Conservation (phyloP, 2,329 filamentous ascomycete genomes). For the Talaromyces pinophilus region DNA sequence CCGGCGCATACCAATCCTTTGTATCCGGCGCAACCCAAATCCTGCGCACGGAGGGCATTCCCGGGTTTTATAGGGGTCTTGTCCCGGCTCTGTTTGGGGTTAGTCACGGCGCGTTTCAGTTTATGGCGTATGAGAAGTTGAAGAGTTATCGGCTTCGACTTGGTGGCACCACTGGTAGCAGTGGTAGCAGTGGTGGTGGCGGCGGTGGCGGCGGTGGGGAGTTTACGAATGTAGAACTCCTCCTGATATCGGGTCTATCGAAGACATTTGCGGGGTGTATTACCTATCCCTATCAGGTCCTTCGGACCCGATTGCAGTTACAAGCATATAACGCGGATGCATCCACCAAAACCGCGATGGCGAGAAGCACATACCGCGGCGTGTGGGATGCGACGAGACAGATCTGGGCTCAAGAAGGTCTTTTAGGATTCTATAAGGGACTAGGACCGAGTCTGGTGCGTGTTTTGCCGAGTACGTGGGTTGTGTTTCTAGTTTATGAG, state of each 20-base stretch:
- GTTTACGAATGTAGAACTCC: slow-evolving; percentile 71
- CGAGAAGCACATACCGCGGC: slow-evolving; percentile 67
- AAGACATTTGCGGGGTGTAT: slow-evolving; percentile 87
- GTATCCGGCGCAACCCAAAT: slow-evolving; percentile 68
- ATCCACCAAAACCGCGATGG: not conserved
- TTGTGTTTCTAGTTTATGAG: slow-evolving; percentile 96
- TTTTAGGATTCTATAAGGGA: slow-evolving; percentile 86
- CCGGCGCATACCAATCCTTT: slow-evolving; percentile 81
- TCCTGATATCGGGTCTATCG: slow-evolving; percentile 75
- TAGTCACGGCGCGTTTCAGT: slow-evolving; percentile 90
- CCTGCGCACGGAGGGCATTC: slow-evolving; percentile 67
- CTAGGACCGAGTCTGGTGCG: slow-evolving; percentile 84
- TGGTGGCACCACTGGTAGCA: not conserved
- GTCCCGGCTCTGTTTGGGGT: slow-evolving; percentile 82
- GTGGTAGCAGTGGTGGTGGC: not conserved
- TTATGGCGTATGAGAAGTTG: slow-evolving; percentile 84
- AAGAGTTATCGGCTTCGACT: slow-evolving; percentile 60
- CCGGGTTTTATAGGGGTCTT: slow-evolving; percentile 86
- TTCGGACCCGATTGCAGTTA: slow-evolving; percentile 79
- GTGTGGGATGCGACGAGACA: slow-evolving; percentile 70
- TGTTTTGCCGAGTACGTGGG: slow-evolving; percentile 91
- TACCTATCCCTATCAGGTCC: slow-evolving; percentile 94
- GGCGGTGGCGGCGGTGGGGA: slow-evolving; percentile 27
- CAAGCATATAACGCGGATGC: slow-evolving; percentile 76
- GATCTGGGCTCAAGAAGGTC: slow-evolving; percentile 77